Base-by-base conservation (phyloP, 768 basidiomycete species). In the Amanita muscaria region DNA sequence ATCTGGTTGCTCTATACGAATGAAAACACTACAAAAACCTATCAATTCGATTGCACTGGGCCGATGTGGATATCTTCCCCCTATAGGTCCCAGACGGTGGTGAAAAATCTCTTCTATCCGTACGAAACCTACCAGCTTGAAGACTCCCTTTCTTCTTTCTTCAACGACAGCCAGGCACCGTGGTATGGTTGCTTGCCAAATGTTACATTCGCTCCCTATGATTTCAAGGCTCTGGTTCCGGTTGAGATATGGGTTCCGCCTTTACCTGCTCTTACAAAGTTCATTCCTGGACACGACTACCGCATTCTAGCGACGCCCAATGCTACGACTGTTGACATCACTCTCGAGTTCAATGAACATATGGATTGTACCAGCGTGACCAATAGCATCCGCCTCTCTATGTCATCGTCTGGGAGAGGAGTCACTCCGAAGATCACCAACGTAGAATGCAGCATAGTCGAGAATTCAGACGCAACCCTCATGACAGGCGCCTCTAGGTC, bases 1-100 rank as follows among this genome's bases (percentile, higher is more conserved):
- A 71, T 93, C 44, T 92, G 88, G 88, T 42, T 94, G 54, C 63
- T 96, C 4, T 93, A 78, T 63, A 79, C 85, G 33, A 96, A 94
- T 62, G 81, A 88, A 66, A 96, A 96, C 54, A 38, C 54, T 35
- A 86, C 91, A 3, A 63, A 65, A 47, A 73, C 78, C 0, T 91
- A 80, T 64, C 56, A 66, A 15, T 77, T 68, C 54, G 65, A 79
- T 51, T 96, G 92, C 62, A 63, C 59, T 11, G 48, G 64, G 9
- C 15, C 57, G 1, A 54, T 66, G 12, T 90, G 88, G 88, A 90
- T 94, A 44, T 82, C 83, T 0, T 74, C 89, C 0, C 91, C 92
- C 0, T 93, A 72, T 62, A 51, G 60, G 35, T 74, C 76, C 4
- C 76, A 76, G n/a, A 72, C 64, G 7, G 58, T 53, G 2, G 76